Percentiles rank a stretch among this genome's conserved stretches.
Evolutionary conservation across 768 basidiomycete genomes (phyloP).

Genomic region (Trametes cingulata): DNA sequence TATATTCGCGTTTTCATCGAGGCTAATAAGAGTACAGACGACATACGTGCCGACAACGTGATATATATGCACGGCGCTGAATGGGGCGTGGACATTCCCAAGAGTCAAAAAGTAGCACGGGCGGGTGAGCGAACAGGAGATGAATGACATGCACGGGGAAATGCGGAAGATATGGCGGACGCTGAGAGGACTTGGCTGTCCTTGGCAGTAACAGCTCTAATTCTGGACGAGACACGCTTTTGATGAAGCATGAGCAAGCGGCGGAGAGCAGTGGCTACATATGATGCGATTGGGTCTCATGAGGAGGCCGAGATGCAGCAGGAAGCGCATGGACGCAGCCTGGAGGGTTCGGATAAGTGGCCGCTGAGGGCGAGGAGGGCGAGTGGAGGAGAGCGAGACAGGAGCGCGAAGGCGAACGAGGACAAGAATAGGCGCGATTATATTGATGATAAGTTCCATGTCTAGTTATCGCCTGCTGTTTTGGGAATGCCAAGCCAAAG

Average conservation of each 20-base stretch:
- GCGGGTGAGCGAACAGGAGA: neutral
- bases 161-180: slow-evolving; percentile 15
- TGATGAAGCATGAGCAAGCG: slow-evolving; percentile 1
- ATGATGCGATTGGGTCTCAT: slow-evolving; percentile 4
- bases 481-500: slow-evolving; percentile 24
- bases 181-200: slow-evolving; percentile 18
- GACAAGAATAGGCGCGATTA: slow-evolving; percentile 18
- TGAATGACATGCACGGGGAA: slow-evolving; percentile 11
- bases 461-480: slow-evolving; percentile 14
- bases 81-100: neutral
- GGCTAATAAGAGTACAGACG: neutral
- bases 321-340: neutral
- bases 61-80: neutral
- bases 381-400: neutral
- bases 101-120: neutral
- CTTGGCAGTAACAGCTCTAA: slow-evolving; percentile 23
- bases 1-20: slow-evolving; percentile 5
- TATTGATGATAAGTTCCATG: slow-evolving; percentile 18
- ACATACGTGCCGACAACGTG: neutral
- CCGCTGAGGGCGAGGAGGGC: neutral
- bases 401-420: slow-evolving; percentile 3
- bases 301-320: neutral
- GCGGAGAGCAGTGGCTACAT: neutral
- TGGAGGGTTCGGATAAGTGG: neutral
- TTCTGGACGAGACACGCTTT: slow-evolving; percentile 2